Base-by-base conservation (phyloP, 345 rosid species). In the Populus alba region DNA sequence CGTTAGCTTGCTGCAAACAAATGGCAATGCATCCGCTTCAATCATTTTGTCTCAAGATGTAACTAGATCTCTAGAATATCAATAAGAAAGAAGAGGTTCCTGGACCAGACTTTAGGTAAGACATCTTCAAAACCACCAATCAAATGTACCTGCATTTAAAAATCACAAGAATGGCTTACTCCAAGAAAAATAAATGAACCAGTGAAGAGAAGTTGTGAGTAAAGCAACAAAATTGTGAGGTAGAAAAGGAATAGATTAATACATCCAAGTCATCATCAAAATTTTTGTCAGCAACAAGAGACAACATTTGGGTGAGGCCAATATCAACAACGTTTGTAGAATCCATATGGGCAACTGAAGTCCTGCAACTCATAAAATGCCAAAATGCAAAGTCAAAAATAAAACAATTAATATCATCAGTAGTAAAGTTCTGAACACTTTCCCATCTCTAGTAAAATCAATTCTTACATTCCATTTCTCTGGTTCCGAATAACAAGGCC, bases 321-420 rank as follows among this genome's bases (percentile, higher is more conserved):
- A 29, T 57, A 73, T 91, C 93, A 67, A 95, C 97, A 80, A 86
- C 66, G 35, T 70, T 8, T 9, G 92, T 88, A 57, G 91, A 88
- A 86, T 95, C 98, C 87, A 95, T 75, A 62, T 95, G 98, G n/a
- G 97, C 89, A 81, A 93, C 80, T 59, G 98, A 93, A 41, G 90
- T 93, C 88, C 98, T 95, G 91, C 85, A 78, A 75, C 51, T 55
- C 77, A 75, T 27, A 75, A 49, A 29, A 47, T 23, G 75, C 61
- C 55, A 51, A 55, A 75, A 37, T 1, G 18, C 15, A 57, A 12
- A 25, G 27, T 18, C 11, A 59, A 27, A 62, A 63, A 63, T 29
- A 49, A 27, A 53, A 10, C 2, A 57, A 38, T 11, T 6, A 51
- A 2, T 38, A 67, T n/a, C 1, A 61, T 63, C 27, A 17, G 43